phyloP scores from a whole-genome alignment of 2,329 filamentous ascomycete species.

The Leptosphaerulina australis region DNA sequence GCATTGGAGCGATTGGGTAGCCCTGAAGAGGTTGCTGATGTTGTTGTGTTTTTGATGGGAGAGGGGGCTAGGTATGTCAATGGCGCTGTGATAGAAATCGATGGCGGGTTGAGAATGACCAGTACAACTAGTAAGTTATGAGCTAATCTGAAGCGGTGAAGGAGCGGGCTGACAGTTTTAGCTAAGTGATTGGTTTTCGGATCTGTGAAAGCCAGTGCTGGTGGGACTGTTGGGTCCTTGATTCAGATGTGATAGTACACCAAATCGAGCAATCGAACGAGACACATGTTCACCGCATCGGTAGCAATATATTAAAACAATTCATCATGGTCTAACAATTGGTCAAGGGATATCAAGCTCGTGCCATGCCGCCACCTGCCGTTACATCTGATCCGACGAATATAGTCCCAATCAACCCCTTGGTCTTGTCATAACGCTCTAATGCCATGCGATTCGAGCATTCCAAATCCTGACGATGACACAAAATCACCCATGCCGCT shows the following conservation, averaged over 20 bases:
- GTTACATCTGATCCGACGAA: not conserved
- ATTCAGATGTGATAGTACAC: not conserved
- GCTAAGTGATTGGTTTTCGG: not conserved
- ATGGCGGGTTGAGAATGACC: conserved; percentile 51
- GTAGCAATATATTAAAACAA: not conserved
- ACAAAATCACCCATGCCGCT: no score
- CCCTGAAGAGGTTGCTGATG: conserved; percentile 57
- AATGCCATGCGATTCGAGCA: conserved; percentile 6
- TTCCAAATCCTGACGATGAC: no score
- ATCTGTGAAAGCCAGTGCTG: not conserved
- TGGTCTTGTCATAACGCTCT: not conserved
- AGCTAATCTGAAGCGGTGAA: not conserved
- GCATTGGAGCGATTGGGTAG: conserved; percentile 53
- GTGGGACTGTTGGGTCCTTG: not conserved
- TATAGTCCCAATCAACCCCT: not conserved
- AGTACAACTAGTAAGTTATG: conserved; percentile 24
- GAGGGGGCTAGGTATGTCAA: conserved; percentile 55
- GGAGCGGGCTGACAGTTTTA: not conserved
- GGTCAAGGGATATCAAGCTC: conserved; percentile 7
- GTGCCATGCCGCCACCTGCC: not conserved
- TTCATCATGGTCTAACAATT: not conserved
- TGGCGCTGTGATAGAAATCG: conserved; percentile 56
- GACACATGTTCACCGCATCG: not conserved
- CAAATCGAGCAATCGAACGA: not conserved
- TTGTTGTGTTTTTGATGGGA: conserved; percentile 57